Conservation (phyloP, 2,329 filamentous ascomycete genomes). For the Neofusicoccum sp. region DNA sequence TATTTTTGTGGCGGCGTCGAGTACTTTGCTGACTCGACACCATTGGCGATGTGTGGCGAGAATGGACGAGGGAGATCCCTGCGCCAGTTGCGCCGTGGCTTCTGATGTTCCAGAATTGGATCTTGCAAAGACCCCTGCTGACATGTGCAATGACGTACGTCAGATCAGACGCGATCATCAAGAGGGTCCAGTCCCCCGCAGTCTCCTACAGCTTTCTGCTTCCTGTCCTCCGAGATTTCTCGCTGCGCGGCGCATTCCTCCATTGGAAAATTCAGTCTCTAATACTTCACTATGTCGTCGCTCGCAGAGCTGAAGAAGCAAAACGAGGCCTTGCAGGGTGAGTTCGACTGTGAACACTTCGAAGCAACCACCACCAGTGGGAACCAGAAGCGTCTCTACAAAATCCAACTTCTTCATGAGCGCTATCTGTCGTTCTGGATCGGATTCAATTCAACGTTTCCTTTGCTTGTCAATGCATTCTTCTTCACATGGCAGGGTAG, state of each 20-base stretch:
- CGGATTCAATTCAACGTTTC: constrained; percentile 16
- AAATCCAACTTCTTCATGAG: no score
- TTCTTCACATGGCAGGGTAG: no score
- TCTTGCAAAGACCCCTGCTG: constrained; percentile 12
- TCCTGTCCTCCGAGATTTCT: not conserved
- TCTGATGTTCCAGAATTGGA: constrained; percentile 3
- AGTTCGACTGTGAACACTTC: constrained; percentile 16
- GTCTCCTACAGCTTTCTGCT: not conserved
- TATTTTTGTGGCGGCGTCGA: no score
- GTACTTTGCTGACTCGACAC: no score
- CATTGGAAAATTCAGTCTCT: not conserved
- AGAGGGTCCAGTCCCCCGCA: constrained; percentile 4
- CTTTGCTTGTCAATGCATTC: no score
- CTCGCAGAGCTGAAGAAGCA: constrained; percentile 46
- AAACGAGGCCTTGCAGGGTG: constrained; percentile 45
- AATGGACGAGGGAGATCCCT: constrained; percentile 11
- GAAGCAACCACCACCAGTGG: not conserved
- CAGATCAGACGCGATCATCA: constrained; percentile 5
- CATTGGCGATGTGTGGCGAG: not conserved
- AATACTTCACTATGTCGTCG: constrained; percentile 22
- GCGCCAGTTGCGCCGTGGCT: constrained; percentile 2
- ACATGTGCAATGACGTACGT: constrained; percentile 15
- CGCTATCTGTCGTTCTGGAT: not conserved
- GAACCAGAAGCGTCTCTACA: no score
- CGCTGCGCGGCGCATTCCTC: not conserved